Conservation (phyloP, 1,284 basidiomycete genomes). For the Puccinia coronata region DNA sequence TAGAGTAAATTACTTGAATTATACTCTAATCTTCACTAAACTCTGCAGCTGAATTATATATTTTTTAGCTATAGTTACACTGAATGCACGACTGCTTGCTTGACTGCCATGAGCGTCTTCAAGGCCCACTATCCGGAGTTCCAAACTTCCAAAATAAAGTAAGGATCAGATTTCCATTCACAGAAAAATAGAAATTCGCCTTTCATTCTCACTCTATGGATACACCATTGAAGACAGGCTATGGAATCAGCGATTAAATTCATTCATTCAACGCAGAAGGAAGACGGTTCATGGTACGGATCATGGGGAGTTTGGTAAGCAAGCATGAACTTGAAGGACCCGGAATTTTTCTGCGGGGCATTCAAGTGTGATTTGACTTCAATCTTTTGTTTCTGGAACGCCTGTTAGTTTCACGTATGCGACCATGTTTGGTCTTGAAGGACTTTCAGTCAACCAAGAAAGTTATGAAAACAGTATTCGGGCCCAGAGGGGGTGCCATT, state of each 20-base stretch:
- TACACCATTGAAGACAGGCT: slow-evolving; percentile 62
- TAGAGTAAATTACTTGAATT: slow-evolving; percentile 16
- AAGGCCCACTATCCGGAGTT: slow-evolving; percentile 77
- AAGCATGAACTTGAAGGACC: slow-evolving; percentile 46
- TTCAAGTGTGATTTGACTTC: slow-evolving; percentile 64
- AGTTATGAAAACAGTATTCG: slow-evolving; percentile 76
- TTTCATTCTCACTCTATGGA: not conserved
- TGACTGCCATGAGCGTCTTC: slow-evolving; percentile 84
- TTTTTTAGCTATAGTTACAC: slow-evolving; percentile 69
- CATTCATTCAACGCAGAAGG: slow-evolving; percentile 75
- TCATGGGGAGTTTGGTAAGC: slow-evolving; percentile 67
- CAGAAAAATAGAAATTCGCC: not conserved
- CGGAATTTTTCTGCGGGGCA: too few relatives aligned
- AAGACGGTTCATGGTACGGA: slow-evolving; percentile 93
- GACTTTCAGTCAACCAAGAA: slow-evolving; percentile 83
- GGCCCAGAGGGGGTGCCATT: slow-evolving; percentile 77
- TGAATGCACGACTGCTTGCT: slow-evolving; percentile 88
- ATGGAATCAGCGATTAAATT: slow-evolving; percentile 75
- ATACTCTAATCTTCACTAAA: not conserved
- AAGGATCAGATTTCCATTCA: slow-evolving; percentile 56
- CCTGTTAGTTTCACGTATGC: slow-evolving; percentile 66
- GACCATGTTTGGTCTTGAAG: slow-evolving; percentile 92
- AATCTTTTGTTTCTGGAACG: slow-evolving; percentile 44
- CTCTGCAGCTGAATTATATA: not conserved
- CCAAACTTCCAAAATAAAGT: slow-evolving; percentile 76